A percentile compares a stretch with the other conserved stretches of the same genome.
These are phyloP conservation scores for Aureobasidium mangrovei DNA, from an alignment of 2,329 filamentous ascomycete species.

Conservation along the genomic window DNA sequence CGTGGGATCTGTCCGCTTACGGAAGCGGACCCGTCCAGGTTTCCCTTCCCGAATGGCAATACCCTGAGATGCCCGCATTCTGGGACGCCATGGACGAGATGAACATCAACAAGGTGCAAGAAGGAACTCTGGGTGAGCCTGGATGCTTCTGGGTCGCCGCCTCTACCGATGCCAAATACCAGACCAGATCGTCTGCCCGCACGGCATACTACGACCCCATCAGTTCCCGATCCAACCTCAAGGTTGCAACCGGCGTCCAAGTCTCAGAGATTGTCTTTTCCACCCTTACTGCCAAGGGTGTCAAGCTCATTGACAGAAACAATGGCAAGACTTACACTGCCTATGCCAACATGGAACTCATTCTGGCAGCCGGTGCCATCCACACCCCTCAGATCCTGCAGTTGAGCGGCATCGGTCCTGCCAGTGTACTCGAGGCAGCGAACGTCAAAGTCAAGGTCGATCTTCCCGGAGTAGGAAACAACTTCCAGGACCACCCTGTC, in stretches of 20 bases:
- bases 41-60: conserved; percentile 20
- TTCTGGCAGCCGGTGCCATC: conserved; percentile 30
- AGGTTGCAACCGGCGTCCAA: conserved; percentile 21
- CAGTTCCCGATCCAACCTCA: conserved; percentile 25
- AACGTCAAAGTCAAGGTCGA: conserved; percentile 25
- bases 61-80: conserved; percentile 18
- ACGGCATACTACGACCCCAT: conserved; percentile 26
- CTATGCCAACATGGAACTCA: conserved; percentile 24
- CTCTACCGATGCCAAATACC: conserved; percentile 26
- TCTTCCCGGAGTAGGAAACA: conserved; percentile 27
- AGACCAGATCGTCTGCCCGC: conserved; percentile 29
- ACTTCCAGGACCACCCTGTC: conserved; percentile 24
- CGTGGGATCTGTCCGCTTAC: conserved; percentile 17
- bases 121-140: conserved; percentile 21
- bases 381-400: conserved; percentile 29
- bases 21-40: conserved; percentile 19
- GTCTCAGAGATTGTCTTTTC: conserved; percentile 18
- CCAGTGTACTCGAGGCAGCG: conserved; percentile 20
- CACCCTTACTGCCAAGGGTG: conserved; percentile 14
- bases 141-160: conserved; percentile 31
- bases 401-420: conserved; percentile 23
- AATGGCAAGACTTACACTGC: conserved; percentile 1
- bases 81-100: conserved; percentile 18
- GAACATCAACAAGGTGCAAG: conserved; percentile 17
- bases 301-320: conserved; percentile 7